Evolutionary conservation across 2,329 filamentous ascomycete species (phyloP), one percentile per base, ranked within the genome.

Genomic region (Alternaria dauci): DNA sequence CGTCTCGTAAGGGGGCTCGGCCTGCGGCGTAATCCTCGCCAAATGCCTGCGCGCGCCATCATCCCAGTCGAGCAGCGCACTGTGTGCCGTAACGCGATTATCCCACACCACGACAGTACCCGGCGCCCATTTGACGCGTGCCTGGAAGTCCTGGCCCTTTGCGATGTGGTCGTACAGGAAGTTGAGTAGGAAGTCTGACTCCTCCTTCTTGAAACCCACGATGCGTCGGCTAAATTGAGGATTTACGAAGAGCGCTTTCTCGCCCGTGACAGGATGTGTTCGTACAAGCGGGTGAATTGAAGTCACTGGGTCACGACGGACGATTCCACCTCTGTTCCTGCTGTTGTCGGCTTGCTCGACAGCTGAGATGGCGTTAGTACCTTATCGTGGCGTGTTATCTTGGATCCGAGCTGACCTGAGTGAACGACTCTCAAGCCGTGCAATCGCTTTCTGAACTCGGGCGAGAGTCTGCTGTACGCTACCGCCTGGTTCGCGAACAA

Each of bases 71-170:
- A 94, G 82, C 39, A 94, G 81, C 2, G 92, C 92, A 7, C 90
- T 90, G 77, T 96, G 92, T 68, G 88, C 86, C 9, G 91, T 93
- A 0, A 94, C 87, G 32, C 92, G 84, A 81, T 94, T 95, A 76
- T 95, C 92, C 92, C 92, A 96, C 1, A 94, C 88, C 2, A 95
- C 91, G 1, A 96, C 92, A 0, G 91, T 94, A n/a, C 87, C 86
- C 43, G 87, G 84, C 68, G 88, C 88, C 92, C 92, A 96, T 76
- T 89, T 91, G 51, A 96, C 85, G 25, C 91, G 86, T 5, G 84
- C 84, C 69, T 94, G 91, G 76, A 93, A 87, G 72, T 93, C 91
- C 51, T 89, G 87, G 20, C 89, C 89, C 41, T 86, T 84, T 1
- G 88, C 89, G 53, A 93, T 87, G 71, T 93, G 91, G 71, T 92